phyloP scores from a whole-genome alignment of 1,284 basidiomycete genomes.

The Kalmanozyma brasiliensis region DNA sequence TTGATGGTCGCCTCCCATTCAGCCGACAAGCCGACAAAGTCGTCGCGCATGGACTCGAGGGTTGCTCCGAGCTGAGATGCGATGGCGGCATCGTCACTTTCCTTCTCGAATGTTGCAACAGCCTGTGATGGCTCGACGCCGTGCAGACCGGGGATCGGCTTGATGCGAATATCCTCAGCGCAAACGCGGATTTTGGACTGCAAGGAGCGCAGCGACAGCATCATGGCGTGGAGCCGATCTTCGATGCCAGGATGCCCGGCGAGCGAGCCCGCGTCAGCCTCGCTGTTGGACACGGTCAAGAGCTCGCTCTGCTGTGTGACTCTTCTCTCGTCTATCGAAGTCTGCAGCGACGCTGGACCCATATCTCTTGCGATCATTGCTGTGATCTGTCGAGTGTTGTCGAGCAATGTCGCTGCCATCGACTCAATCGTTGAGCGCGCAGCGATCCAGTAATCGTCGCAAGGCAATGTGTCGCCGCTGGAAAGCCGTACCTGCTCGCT shows the following conservation, averaged over 20 bases:
- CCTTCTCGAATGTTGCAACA: background rate
- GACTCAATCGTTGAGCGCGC: constrained; percentile 16
- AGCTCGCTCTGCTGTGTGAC: constrained; percentile 1
- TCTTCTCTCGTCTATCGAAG: background rate
- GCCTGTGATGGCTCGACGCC: constrained; percentile 25
- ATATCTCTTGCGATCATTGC: constrained; percentile 25
- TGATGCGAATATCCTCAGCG: constrained; percentile 56
- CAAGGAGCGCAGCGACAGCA: constrained; percentile 59
- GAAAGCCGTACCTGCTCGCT: constrained; percentile 20
- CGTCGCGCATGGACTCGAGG: constrained; percentile 60
- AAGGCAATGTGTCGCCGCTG: constrained; percentile 15
- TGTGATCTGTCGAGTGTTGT: constrained; percentile 6
- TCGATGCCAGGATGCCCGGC: constrained; percentile 49
- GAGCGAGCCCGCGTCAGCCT: background rate
- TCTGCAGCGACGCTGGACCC: constrained; percentile 12
- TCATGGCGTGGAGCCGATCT: constrained; percentile 59
- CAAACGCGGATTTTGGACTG: constrained; percentile 65
- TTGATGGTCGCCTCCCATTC: constrained; percentile 64
- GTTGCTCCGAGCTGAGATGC: constrained; percentile 37
- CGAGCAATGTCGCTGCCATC: background rate
- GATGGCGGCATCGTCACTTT: constrained; percentile 10
- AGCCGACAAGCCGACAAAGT: constrained; percentile 54
- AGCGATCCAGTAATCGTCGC: constrained; percentile 30
- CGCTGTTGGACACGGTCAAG: constrained; percentile 11
- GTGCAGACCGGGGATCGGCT: constrained; percentile 46